These are phyloP conservation scores for Lipomyces yarrowii DNA, from an alignment of 1,139 yeast species.

Conservation along the genomic window DNA sequence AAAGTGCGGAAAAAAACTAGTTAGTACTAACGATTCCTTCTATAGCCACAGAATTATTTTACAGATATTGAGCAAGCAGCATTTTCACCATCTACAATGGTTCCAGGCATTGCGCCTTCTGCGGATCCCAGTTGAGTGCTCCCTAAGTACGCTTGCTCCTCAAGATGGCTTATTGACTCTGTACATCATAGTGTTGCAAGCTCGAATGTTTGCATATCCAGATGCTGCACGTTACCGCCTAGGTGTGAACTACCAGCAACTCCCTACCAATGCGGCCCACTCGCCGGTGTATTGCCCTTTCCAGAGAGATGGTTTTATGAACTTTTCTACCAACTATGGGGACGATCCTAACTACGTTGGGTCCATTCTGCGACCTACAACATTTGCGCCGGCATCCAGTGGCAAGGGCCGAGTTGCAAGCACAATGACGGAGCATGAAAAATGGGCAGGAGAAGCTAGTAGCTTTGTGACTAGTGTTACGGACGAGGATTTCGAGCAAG, in stretches of 20 bases:
- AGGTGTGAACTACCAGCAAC: constrained; percentile 60
- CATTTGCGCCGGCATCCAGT: constrained; percentile 39
- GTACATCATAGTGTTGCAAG: constrained; percentile 49
- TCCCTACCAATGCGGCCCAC: constrained; percentile 47
- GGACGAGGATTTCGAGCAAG: constrained; percentile 65
- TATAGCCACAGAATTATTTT: constrained; percentile 51
- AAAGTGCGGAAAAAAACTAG: constrained; percentile 29
- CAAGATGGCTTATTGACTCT: not conserved
- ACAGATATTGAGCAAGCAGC: constrained; percentile 70
- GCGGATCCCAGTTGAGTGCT: constrained; percentile 54
- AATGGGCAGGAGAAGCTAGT: constrained; percentile 83
- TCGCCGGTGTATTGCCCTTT: constrained; percentile 57
- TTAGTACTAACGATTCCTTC: not conserved
- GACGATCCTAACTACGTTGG: constrained; percentile 66
- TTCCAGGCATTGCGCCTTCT: constrained; percentile 70
- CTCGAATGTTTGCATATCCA: constrained; percentile 70
- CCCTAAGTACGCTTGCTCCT: not conserved
- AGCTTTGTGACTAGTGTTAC: constrained; percentile 59
- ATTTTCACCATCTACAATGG: constrained; percentile 71
- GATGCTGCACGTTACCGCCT: constrained; percentile 64
- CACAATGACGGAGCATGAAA: constrained; percentile 58
- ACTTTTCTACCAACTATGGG: constrained; percentile 83
- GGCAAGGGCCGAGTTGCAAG: constrained; percentile 7
- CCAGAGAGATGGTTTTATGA: constrained; percentile 86
- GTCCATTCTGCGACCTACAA: constrained; percentile 52